Conservation (phyloP, 164 flowering plant species). For the Vitis vinifera region ASM3070453v1 NC_081811.1:6310501-6311000, state of each 20-base stretch:
- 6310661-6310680: constrained; percentile 40
- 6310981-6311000: background rate
- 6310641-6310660: constrained; percentile 15
- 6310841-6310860: constrained; percentile 3
- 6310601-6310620: no score
- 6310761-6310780: constrained; percentile 23
- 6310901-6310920: constrained; percentile 8
- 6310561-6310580: no score
- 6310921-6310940: constrained; percentile 39
- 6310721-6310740: constrained; percentile 71
- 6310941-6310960: constrained; percentile 24
- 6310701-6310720: constrained; percentile 46
- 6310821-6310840: no score
- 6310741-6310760: constrained; percentile 51
- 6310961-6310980: constrained; percentile 5
- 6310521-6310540: no score
- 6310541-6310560: no score
- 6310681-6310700: constrained; percentile 40
- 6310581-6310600: no score
- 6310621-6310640: no score
- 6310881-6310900: constrained; percentile 14
- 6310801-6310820: background rate
- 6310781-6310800: constrained; percentile 22
- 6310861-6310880: constrained; percentile 7
- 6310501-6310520: no score